Evolutionary conservation across 257 asterid genomes (phyloP), one percentile per base, ranked within the genome.

Genomic region (Solanum okadae): DNA sequence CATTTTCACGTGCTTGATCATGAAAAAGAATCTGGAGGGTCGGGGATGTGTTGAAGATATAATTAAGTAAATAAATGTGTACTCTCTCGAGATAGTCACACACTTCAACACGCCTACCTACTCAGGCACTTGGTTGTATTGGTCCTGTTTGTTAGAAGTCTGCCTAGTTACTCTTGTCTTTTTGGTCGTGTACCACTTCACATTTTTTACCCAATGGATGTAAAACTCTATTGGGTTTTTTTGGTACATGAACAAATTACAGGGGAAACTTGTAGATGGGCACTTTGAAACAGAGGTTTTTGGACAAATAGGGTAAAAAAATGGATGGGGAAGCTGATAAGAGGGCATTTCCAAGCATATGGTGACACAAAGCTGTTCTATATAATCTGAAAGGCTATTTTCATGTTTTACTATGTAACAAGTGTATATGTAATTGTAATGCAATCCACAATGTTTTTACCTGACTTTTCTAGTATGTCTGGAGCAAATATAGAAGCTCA

Each of bases 191-290:
- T 82, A 89, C 92, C 88, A 86, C 72, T 68, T 86, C 88, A 65
- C 75, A 49, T 76, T 90, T 73, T 90, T 88, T 90, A 88, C 92
- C 93, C 83, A 89, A 46, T 14, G 86, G 93, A 89, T 86, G n/a
- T 46, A 68, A 15, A 89, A 40, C 20, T 10, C 87, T 90, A 83
- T 81, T 70, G 90, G 83, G 90, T 10, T 88, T 92, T 81, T 83
- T 88, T 68, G 88, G 92, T 83, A 20, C 85, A 84, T 87, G 93
- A 87, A 86, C 84, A 89, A 73, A 31, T 83, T 87, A 82, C 22
- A 29, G 86, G 44, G 37, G 86, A 29, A 2, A 79, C 18, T 9
- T 79, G 85, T 44, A 8, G 85, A 44, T 49, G 67, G 68, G 2
- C 86, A 82, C 70, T 49, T 10, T 49, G 86, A 82, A 82, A 49